Percentiles rank a stretch among this genome's conserved stretches.
These are phyloP conservation scores for Yamadazyma spencermartinsiae DNA, from an alignment of 1,139 yeast species.

Conservation along the genomic window DNA sequence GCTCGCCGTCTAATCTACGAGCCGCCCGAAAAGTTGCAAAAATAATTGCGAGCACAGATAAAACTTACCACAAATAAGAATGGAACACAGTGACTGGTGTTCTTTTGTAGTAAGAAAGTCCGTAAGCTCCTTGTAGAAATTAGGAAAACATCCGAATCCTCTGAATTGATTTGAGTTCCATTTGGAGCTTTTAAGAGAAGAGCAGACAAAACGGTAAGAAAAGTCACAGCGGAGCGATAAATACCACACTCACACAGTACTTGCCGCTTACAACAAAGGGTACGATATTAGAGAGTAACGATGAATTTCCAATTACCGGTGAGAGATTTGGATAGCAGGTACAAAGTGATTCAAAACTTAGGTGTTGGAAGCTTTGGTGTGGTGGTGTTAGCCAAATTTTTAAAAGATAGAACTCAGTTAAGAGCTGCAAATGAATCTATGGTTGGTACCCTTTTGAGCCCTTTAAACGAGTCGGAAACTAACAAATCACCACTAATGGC, in stretches of 20 bases:
- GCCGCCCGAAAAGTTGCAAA: constrained; percentile 20
- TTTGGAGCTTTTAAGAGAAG: no score
- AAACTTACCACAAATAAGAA: constrained; percentile 33
- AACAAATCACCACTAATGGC: constrained; percentile 61
- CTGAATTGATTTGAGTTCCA: no score
- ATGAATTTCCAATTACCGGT: neutral
- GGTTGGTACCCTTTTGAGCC: constrained; percentile 53
- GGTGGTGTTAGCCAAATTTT: constrained; percentile 60
- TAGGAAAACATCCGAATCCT: no score
- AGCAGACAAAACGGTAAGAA: no score
- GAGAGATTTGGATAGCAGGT: constrained; percentile 42
- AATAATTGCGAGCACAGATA: constrained; percentile 31
- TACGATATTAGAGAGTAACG: neutral
- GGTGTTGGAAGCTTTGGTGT: constrained; percentile 83
- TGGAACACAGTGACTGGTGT: constrained; percentile 19
- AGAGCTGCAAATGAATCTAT: constrained; percentile 13
- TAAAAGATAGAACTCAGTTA: constrained; percentile 13
- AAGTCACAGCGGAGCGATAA: no score
- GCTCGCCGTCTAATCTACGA: no score
- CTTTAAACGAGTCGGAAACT: constrained; percentile 29
- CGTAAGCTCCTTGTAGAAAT: no score
- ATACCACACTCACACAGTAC: no score
- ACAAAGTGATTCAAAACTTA: constrained; percentile 51
- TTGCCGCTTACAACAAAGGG: no score
- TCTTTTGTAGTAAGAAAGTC: constrained; percentile 19